Evolutionary conservation across 176 grass and related monocot genomes (phyloP), one percentile per base, ranked within the genome.

Genomic region (Themeda triandra): DNA sequence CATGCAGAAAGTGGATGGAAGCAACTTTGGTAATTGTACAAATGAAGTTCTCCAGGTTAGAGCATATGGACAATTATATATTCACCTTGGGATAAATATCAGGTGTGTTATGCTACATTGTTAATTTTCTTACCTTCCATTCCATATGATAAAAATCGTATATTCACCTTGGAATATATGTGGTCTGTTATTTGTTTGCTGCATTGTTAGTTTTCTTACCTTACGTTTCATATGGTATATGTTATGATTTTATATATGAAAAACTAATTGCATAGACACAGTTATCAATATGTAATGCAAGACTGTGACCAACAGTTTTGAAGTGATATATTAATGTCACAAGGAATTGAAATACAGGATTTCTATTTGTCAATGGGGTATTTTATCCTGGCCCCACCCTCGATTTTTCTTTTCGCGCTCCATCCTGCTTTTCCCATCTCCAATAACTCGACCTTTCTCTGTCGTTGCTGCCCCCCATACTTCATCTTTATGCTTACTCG

Each of bases 71-170:
- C 73, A 86, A 72, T 93, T 91, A 4, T 93, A 93, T 91, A 93
- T 98, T 65, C 92, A 85, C 77, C 92, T 98, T 30, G 92, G 92
- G 77, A 89, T 98, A 83, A 95, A 98, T 89, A 93, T 95, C 92
- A 98, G 95, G 95, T 98, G 35, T 54, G 77, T 80, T 44, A 53
- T 82, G 67, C 40, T 76, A 8, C 42, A 68, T 76, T 18, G 23
- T 53, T 65, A 27, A 6, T 79, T 76, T 79, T 73, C 59, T 68
- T 80, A 72, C 73, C 39, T 62, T 80, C 36, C 10, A 73, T 69
- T 39, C 29, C 69, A 68, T 36, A 67, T 12, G 46, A 23, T 79
- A 54, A 54, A 53, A 86, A 72, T 93, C 85, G 7, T 92, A 93
- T 90, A 92, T 98, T 65, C 92, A 80, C 77, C 92, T 98, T 30